Percentiles rank a stretch among this genome's conserved stretches.
Conservation (phyloP, 2,329 filamentous ascomycete genomes). For the Chaetomium olivaceum region DNA sequence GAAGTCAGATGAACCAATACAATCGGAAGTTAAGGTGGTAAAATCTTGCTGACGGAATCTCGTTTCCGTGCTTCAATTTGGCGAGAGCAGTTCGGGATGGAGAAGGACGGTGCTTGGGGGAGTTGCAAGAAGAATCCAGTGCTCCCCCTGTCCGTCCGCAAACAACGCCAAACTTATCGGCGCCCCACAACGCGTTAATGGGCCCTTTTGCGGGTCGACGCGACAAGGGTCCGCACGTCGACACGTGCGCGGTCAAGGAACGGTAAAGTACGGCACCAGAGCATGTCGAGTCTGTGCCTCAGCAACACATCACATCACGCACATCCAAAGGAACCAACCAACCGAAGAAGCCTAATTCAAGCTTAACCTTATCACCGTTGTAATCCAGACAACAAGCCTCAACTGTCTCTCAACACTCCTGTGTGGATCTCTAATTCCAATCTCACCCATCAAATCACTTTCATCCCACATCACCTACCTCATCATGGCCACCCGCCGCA, state of each 20-base stretch:
- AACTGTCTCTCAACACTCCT: neutral
- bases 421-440: neutral
- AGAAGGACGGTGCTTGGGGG: neutral
- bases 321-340: neutral
- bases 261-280: neutral
- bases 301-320: conserved; percentile 5
- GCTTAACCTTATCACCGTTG: neutral
- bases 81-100: neutral
- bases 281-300: neutral
- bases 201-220: conserved; percentile 27
- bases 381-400: neutral
- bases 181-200: conserved; percentile 25
- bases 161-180: conserved; percentile 5
- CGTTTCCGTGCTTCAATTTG: neutral
- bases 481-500: conserved; percentile 70
- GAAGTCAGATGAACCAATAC: neutral
- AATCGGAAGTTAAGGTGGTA: neutral
- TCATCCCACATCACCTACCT: conserved; percentile 5
- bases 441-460: neutral
- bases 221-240: conserved; percentile 26
- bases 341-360: neutral
- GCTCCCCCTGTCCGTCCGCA: neutral
- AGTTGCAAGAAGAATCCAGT: neutral
- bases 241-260: conserved; percentile 30
- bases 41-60: neutral